These are phyloP conservation scores for Talaromyces pinophilus DNA, from an alignment of 2,329 filamentous ascomycete species.

Conservation along the genomic window DNA sequence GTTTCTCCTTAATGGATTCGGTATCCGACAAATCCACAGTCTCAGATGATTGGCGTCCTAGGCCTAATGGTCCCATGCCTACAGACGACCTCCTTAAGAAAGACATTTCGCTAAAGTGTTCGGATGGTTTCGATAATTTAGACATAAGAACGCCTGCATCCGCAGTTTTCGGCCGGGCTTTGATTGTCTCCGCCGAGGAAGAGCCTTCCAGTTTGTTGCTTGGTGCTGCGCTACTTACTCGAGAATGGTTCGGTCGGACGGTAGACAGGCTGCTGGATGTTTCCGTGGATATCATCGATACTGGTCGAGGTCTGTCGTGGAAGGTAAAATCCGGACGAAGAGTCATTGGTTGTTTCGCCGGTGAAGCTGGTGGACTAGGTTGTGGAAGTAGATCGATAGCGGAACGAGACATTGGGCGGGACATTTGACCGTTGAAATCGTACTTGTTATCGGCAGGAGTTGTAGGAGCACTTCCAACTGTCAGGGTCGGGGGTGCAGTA, in stretches of 20 bases:
- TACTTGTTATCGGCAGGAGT: constrained; percentile 48
- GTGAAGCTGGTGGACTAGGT: constrained; percentile 37
- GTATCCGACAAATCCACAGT: constrained; percentile 7
- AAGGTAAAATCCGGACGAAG: constrained; percentile 13
- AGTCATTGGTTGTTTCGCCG: constrained; percentile 28
- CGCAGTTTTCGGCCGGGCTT: constrained; percentile 45
- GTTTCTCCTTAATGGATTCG: constrained; percentile 18
- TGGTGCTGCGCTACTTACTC: constrained; percentile 63
- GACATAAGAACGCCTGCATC: constrained; percentile 29
- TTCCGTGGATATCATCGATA: constrained; percentile 82
- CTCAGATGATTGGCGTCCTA: constrained; percentile 19
- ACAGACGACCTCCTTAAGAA: constrained; percentile 21
- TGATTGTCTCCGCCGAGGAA: constrained; percentile 13
- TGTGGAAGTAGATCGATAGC: constrained; percentile 33
- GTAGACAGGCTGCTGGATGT: constrained; percentile 74
- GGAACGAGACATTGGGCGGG: constrained; percentile 39
- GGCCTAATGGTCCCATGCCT: constrained; percentile 18
- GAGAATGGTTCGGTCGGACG: constrained; percentile 67
- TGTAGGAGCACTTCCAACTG: constrained; percentile 59
- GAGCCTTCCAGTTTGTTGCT: constrained; percentile 15
- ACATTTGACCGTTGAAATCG: constrained; percentile 32
- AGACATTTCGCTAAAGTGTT: constrained; percentile 17
- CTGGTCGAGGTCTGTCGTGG: constrained; percentile 60
- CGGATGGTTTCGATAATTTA: not conserved
- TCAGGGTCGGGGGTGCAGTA: not conserved